Percentiles rank a stretch among this genome's conserved stretches.
Conservation (phyloP, 371 early-diverging fungal genomes). For the Mucor indicus region DNA sequence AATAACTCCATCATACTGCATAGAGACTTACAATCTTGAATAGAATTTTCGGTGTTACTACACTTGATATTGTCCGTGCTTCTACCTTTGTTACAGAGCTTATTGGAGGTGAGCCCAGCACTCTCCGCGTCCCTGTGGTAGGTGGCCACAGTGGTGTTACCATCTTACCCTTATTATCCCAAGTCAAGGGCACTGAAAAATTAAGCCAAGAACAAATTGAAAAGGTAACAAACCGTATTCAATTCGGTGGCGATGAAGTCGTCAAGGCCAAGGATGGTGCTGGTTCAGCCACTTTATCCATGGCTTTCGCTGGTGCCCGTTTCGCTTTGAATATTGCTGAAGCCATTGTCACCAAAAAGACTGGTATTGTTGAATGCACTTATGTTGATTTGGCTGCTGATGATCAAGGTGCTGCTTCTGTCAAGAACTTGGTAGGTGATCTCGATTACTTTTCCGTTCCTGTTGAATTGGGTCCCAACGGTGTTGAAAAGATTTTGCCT, state of each 20-base stretch:
- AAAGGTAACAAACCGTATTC: slow-evolving; percentile 80
- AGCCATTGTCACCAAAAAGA: slow-evolving; percentile 60
- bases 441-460: slow-evolving; percentile 81
- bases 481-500: slow-evolving; percentile 71
- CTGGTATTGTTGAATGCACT: slow-evolving; percentile 70
- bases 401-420: slow-evolving; percentile 45
- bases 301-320: slow-evolving; percentile 91
- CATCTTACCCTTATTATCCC: slow-evolving; percentile 80
- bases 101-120: slow-evolving; percentile 48
- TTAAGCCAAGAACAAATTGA: slow-evolving; percentile 74
- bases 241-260: slow-evolving; percentile 95
- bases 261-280: slow-evolving; percentile 90
- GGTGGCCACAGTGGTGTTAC: slow-evolving; percentile 94
- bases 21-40: no score
- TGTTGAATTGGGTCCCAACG: slow-evolving; percentile 80
- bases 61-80: slow-evolving; percentile 87
- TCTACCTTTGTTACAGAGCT: slow-evolving; percentile 75
- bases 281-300: slow-evolving; percentile 84
- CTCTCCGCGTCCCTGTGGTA: slow-evolving; percentile 74
- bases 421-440: slow-evolving; percentile 42
- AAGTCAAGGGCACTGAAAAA: slow-evolving; percentile 47
- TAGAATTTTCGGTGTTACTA: slow-evolving; percentile 88
- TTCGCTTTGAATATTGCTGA: slow-evolving; percentile 74
- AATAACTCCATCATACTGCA: no score
- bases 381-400: slow-evolving; percentile 81